These are phyloP conservation scores for Albophoma yamanashiensis DNA, from an alignment of 2,329 filamentous ascomycete species.

Conservation along the genomic window DNA sequence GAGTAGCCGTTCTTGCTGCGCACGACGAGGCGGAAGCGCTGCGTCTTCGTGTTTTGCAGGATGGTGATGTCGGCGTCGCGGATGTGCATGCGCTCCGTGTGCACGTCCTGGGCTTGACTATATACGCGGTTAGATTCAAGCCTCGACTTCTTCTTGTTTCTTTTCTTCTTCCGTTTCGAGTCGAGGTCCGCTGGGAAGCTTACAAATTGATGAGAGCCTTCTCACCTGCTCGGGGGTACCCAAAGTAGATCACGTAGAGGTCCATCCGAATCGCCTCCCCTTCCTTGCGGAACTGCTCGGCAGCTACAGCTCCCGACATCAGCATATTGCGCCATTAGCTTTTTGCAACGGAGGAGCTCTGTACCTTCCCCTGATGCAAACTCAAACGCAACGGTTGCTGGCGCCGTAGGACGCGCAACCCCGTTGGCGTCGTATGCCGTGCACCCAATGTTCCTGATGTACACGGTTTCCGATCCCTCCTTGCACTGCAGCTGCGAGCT, in stretches of 20 bases:
- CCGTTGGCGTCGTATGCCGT: neutral
- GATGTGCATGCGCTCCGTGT: constrained; percentile 4
- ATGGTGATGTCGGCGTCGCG: constrained; percentile 3
- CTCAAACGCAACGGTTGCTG: neutral
- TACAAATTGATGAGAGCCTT: constrained; percentile 1
- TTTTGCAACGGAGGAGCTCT: neutral
- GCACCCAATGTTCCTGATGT: neutral
- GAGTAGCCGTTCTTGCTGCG: constrained; percentile 1
- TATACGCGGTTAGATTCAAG: neutral
- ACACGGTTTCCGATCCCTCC: neutral
- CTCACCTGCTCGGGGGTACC: neutral
- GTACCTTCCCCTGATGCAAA: neutral
- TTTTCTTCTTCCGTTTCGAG: neutral
- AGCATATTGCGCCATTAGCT: neutral
- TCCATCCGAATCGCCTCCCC: constrained; percentile 3
- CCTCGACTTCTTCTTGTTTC: neutral
- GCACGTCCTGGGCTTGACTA: constrained; percentile 2
- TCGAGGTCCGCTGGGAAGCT: neutral
- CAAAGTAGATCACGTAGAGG: constrained; percentile 2
- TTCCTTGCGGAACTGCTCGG: neutral
- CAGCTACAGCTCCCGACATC: neutral
- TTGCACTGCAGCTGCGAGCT: neutral
- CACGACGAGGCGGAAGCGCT: constrained; percentile 1
- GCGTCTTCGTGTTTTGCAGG: neutral
- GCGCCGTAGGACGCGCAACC: neutral